Percentiles rank a stretch among this genome's conserved stretches.
These are phyloP conservation scores for Gossypium anomalum DNA, from an alignment of 345 rosid species.

Conservation along the genomic window DNA sequence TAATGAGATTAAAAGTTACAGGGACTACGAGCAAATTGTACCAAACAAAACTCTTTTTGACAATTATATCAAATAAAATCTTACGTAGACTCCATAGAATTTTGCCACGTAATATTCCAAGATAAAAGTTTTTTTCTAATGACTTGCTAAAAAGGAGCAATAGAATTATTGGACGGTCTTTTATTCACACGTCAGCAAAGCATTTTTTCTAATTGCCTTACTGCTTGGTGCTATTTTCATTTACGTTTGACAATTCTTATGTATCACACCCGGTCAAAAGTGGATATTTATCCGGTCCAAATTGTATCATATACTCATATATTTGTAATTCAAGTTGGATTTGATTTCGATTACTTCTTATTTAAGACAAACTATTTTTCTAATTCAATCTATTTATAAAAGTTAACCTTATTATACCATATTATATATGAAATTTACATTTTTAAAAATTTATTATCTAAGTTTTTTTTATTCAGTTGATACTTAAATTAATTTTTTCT, in stretches of 20 bases:
- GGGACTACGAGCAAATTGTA: too few species aligned
- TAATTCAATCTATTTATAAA: too few species aligned
- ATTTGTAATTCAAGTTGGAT: too few species aligned
- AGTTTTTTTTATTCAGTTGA: too few species aligned
- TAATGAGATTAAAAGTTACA: too few species aligned
- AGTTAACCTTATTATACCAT: too few species aligned
- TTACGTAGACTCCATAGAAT: neutral
- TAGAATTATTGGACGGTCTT: neutral
- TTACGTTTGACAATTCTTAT: neutral
- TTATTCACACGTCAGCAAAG: neutral
- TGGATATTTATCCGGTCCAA: neutral
- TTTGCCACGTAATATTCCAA: neutral
- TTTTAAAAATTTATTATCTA: too few species aligned
- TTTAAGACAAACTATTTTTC: too few species aligned
- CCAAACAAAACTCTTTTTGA: too few species aligned
- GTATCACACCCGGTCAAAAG: neutral
- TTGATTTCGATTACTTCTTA: too few species aligned
- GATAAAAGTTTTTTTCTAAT: neutral
- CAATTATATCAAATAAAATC: neutral
- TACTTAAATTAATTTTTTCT: too few species aligned
- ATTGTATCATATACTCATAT: neutral
- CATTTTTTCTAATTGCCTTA: neutral
- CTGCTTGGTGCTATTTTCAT: neutral
- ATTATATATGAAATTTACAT: too few species aligned
- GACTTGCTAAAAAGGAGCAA: neutral